Evolutionary conservation across 2,329 filamentous ascomycete genomes (phyloP).

Genomic region (Didymella keratinophila): DNA sequence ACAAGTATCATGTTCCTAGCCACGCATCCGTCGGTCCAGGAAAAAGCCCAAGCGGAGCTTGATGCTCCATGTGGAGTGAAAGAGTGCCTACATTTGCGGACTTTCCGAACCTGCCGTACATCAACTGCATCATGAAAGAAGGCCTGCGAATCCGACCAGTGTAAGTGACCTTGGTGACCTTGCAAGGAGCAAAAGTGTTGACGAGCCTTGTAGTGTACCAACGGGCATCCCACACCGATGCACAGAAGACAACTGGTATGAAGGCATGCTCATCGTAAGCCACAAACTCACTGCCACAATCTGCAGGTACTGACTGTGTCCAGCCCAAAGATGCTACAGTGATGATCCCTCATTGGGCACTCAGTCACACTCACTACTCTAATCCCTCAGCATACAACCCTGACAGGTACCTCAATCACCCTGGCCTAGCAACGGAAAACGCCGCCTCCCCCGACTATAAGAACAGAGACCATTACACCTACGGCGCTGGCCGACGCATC

Average conservation of each 20-base stretch:
- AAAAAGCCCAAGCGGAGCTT: slow-evolving; percentile 31
- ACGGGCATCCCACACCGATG: slow-evolving; percentile 35
- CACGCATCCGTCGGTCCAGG: slow-evolving; percentile 32
- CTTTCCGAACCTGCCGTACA: slow-evolving; percentile 39
- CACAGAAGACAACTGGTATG: slow-evolving; percentile 39
- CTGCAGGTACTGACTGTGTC: not conserved
- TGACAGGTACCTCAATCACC: slow-evolving; percentile 45
- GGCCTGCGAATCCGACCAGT: slow-evolving; percentile 35
- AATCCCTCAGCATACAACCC: slow-evolving; percentile 47
- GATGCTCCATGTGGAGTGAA: slow-evolving; percentile 27
- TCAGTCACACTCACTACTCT: slow-evolving; percentile 28
- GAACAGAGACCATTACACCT: slow-evolving; percentile 57
- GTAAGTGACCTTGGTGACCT: slow-evolving; percentile 25
- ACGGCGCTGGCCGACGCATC: slow-evolving; percentile 59
- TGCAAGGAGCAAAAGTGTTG: not conserved
- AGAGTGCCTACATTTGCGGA: slow-evolving; percentile 35
- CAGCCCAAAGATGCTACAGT: slow-evolving; percentile 38
- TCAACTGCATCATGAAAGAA: slow-evolving; percentile 45
- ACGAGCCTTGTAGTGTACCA: slow-evolving; percentile 27
- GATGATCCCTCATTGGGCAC: slow-evolving; percentile 40
- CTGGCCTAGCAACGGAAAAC: slow-evolving; percentile 48
- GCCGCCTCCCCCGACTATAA: slow-evolving; percentile 45
- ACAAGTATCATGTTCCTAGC: slow-evolving; percentile 37
- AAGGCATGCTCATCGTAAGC: slow-evolving; percentile 38
- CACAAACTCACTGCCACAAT: no score